Base-by-base conservation (phyloP, 768 basidiomycete genomes). In the Lepiota venenata region DNA sequence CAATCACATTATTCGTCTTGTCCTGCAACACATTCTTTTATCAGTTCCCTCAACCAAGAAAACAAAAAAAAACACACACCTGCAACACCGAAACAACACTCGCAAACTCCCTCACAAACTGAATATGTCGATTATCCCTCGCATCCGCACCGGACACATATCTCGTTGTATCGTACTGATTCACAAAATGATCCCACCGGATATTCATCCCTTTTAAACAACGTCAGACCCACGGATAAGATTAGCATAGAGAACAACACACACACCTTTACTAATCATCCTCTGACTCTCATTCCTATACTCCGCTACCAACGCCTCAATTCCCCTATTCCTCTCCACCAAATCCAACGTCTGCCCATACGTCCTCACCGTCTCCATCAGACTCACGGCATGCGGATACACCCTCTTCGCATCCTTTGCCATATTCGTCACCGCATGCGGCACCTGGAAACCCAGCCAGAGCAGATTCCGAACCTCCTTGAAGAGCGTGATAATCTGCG, bases 311-410 rank as follows among this genome's bases (percentile, higher is more conserved):
- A 99, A 77, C 81, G 92, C 92, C 67, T 93, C 91, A 61, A 98
- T 94, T 2, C 87, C 93, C 69, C 88, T 87, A 67, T 98, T 92
- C 40, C 79, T 80, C 66, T 97, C 89, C 61, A 98, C 87, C 62
- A 98, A 72, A 66, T 93, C 92, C 66, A 97, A 72, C 0, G 93
- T 97, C 74, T 99, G 97, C 16, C 90, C 89, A 70, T 99, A 98
- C 25, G 93, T 98, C 67, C 95, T 77, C n/a, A 98, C 93, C 0
- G 94, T 96, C 76, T 99, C 97, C 96, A 98, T 98, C 69, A 93
- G 70, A 64, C 91, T 93, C 60, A 98, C 96, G 2, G 97, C 97
- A 74, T 98, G 94, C 0, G 95, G 95, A 67, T 99, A 99, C 56
- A 98, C 95, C 61, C 93, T 76, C 77, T 97, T 98, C 56, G 97